Conservation (phyloP, 2,329 filamentous ascomycete genomes). For the Salinomyces thailandicus region DNA sequence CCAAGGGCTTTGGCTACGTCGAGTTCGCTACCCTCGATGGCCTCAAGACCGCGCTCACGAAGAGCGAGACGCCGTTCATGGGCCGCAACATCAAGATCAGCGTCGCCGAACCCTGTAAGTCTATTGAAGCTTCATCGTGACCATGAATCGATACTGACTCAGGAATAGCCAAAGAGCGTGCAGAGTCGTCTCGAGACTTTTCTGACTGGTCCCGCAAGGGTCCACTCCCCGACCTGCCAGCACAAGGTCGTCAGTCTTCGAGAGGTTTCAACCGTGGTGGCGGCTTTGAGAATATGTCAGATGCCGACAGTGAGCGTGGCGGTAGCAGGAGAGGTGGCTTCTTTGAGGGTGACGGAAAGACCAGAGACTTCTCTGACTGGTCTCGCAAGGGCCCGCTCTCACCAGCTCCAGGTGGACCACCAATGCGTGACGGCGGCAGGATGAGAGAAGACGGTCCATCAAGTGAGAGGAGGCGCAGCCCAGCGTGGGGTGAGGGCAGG, state of each 20-base stretch:
- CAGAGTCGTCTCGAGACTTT: slow-evolving; percentile 61
- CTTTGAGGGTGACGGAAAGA: slow-evolving; percentile 60
- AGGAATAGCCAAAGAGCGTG: slow-evolving; percentile 68
- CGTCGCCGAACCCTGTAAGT: slow-evolving; percentile 92
- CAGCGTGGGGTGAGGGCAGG: slow-evolving; percentile 61
- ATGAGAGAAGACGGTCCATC: slow-evolving; percentile 50
- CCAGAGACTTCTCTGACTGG: slow-evolving; percentile 80
- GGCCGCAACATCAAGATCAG: slow-evolving; percentile 86
- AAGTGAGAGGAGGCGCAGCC: slow-evolving; percentile 44
- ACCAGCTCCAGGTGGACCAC: slow-evolving; percentile 44
- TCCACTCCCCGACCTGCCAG: slow-evolving; percentile 65
- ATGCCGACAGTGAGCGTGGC: slow-evolving; percentile 44
- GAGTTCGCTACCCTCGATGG: slow-evolving; percentile 84
- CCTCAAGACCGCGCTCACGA: slow-evolving; percentile 76
- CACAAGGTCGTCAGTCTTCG: slow-evolving; percentile 31
- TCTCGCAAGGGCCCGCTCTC: slow-evolving; percentile 88
- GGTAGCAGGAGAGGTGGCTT: slow-evolving; percentile 51
- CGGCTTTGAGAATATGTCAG: slow-evolving; percentile 31
- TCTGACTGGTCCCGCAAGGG: slow-evolving; percentile 90
- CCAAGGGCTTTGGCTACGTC: slow-evolving; percentile 97
- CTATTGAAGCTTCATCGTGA: not conserved
- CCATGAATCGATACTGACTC: slow-evolving; percentile 4
- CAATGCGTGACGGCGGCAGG: slow-evolving; percentile 47
- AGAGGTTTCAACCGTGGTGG: slow-evolving; percentile 33
- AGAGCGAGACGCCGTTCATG: slow-evolving; percentile 74